Evolutionary conservation across 495 filamentous ascomycete species (phyloP), one percentile per base, ranked within the genome.

Genomic region (Penicillium verhagenii): DNA sequence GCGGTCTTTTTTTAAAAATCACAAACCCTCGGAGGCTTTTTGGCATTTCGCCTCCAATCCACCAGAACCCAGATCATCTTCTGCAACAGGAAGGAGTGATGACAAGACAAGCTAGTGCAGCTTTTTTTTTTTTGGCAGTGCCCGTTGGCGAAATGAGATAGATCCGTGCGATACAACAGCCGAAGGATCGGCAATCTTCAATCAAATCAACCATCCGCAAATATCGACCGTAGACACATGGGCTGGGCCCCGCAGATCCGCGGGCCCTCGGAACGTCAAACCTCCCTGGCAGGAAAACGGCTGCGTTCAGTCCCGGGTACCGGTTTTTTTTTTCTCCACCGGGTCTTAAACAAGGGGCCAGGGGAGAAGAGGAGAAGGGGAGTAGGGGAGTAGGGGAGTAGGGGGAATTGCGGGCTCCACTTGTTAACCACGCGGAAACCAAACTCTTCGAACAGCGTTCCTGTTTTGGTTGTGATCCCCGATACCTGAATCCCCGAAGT

Each of bases 161-260:
- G 54, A 63, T 64, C 52, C 54, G 52, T 65, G 59, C 45, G 58
- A 61, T 56, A 37, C 40, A 61, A 37, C 46, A 61, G 56, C 56
- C 58, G 54, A 65, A 60, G 45, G 61, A 67, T 70, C 67, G 57
- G 65, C 65, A 65, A 60, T 64, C 60, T 56, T 66, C 63, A 69
- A 67, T 67, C 57, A 63, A 70, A 68, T 51, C 48, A 59, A 60
- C 59, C 56, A 62, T 6, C 42, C 38, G 54, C 53, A 47, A 54
- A 43, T 52, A 57, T 53, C 40, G 51, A 51, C 40, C n/a, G 18
- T 29, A 37, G 40, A 47, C 35, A 47, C 50, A 49, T 53, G 55
- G 52, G 29, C 44, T 56, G 28, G 50, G 53, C 47, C 57, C 60
- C 45, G 53, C 51, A 52, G 56, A 57, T 64, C 59, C 56, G 51